Base-by-base conservation (phyloP, 2,329 filamentous ascomycete species). In the Penicillium sp. region DNA sequence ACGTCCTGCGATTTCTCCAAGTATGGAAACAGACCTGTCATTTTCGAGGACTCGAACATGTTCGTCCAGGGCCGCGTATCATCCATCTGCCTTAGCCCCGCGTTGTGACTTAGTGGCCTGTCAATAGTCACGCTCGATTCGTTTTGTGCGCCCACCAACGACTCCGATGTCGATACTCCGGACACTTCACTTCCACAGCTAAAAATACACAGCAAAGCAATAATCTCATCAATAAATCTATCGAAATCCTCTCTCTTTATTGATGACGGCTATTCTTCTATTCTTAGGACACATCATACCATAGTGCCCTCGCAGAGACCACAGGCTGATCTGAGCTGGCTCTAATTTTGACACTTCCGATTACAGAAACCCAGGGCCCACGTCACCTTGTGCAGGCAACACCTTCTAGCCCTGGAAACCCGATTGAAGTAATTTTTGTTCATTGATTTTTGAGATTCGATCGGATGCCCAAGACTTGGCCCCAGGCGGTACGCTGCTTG, bases 281-380 rank as follows among this genome's bases (percentile, higher is more conserved):
- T 51, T 51, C 16, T 51, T 51, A 22, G 28, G 7, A 35, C 45
- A 22, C 10, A 33, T 51, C 46, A 51, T 51, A 51, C 46, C 33
- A 35, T 51, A 51, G 46, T 28, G 22, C 25, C 6, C 26, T 46
- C 14, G 26, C 43, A 46, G 28, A 28, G 28, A 13, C 16, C 46
- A 11, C 11, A 51, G 22, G 11, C 13, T 51, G 46, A 28, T 51
- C 46, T 22, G 10, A 19, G 46, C 28, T 51, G 46, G 16, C 26
- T 48, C 45, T 48, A 48, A 30, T 28, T 16, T 30, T 48, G 26
- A 35, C 46, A n/a, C n/a, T 10, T 10, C 46, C 46, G 6, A 51
- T 14, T 22, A 22, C 28, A 8, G 22, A 33, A 13, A 13, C 46
- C 28, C 11, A 4, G 6, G 11, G 45, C 45, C 45, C 26, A 49